phyloP scores from a whole-genome alignment of 805 yeast species.

The Pichia californica region DNA sequence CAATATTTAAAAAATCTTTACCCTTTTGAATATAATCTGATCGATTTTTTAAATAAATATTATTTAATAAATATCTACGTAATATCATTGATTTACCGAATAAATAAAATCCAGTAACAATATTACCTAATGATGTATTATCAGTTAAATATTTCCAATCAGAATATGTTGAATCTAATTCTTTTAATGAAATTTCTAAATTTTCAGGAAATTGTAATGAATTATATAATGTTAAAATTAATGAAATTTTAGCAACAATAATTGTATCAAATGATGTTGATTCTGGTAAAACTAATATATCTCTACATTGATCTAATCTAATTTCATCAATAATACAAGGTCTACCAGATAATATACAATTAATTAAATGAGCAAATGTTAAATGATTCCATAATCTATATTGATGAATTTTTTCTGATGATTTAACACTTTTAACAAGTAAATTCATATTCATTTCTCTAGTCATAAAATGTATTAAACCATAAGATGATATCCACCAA shows the following conservation, averaged over 20 bases:
- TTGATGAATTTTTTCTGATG: constrained; percentile 33
- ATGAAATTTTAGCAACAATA: constrained; percentile 64
- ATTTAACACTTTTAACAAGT: constrained; percentile 19
- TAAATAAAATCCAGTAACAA: constrained; percentile 14
- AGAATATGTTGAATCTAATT: constrained; percentile 17
- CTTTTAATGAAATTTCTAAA: constrained; percentile 18
- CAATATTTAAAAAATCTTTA: neutral
- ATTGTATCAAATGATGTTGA: constrained; percentile 71
- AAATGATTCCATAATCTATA: constrained; percentile 67
- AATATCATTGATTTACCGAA: constrained; percentile 22
- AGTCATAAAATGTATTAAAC: constrained; percentile 55
- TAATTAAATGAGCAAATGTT: constrained; percentile 53
- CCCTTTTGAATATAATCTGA: constrained; percentile 1
- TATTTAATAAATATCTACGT: constrained; percentile 18
- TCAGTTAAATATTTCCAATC: constrained; percentile 25
- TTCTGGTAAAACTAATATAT: constrained; percentile 49
- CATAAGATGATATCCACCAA: constrained; percentile 62
- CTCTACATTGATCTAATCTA: constrained; percentile 51
- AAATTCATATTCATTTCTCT: constrained; percentile 34
- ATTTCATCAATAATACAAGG: constrained; percentile 60
- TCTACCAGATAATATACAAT: constrained; percentile 60
- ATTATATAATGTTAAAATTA: constrained; percentile 52
- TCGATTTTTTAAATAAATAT: constrained; percentile 3
- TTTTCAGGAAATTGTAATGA: constrained; percentile 39
- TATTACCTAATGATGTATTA: constrained; percentile 14